These are phyloP conservation scores for Leptographium galeiforme DNA, from an alignment of 2,329 filamentous ascomycete species.

Conservation along the genomic window DNA sequence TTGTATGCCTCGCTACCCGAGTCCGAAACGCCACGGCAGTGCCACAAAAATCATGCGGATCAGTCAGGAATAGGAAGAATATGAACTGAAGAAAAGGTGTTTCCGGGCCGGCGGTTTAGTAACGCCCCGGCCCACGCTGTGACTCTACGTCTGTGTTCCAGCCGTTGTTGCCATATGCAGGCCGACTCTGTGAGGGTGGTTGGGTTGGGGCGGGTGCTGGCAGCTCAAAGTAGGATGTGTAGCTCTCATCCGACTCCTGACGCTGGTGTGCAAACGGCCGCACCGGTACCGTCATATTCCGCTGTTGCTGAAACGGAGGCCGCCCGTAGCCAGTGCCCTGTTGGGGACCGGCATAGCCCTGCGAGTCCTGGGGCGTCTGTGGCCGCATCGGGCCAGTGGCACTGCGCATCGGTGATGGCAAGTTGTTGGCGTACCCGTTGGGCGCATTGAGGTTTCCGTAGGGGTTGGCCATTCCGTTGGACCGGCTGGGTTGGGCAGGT, in stretches of 20 bases:
- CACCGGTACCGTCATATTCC: conserved; percentile 22
- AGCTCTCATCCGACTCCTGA: conserved; percentile 9
- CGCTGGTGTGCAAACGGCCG: conserved; percentile 9
- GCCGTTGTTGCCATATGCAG: conserved; percentile 5
- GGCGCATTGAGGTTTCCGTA: not conserved
- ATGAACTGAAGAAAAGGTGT: not conserved
- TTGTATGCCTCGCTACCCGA: not conserved
- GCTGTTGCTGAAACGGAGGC: conserved; percentile 13
- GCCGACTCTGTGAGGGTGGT: not conserved
- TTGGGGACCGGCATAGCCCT: not conserved
- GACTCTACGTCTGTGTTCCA: conserved; percentile 12
- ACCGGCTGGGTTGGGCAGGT: not conserved
- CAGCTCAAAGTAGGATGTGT: conserved; percentile 10
- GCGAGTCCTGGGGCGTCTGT: not conserved
- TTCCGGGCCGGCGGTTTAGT: not conserved
- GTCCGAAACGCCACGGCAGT: not conserved
- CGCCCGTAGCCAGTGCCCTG: not conserved
- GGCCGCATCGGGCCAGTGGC: conserved; percentile 16
- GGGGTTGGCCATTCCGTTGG: not conserved
- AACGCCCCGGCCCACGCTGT: conserved; percentile 8
- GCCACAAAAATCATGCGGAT: conserved; percentile 7
- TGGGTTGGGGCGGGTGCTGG: not conserved
- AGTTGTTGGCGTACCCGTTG: not conserved
- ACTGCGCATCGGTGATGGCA: conserved; percentile 14
- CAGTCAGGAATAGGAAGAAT: conserved; percentile 1